phyloP scores from a whole-genome alignment of 78 protist genomes.

The Thecamonas trahens region DNA sequence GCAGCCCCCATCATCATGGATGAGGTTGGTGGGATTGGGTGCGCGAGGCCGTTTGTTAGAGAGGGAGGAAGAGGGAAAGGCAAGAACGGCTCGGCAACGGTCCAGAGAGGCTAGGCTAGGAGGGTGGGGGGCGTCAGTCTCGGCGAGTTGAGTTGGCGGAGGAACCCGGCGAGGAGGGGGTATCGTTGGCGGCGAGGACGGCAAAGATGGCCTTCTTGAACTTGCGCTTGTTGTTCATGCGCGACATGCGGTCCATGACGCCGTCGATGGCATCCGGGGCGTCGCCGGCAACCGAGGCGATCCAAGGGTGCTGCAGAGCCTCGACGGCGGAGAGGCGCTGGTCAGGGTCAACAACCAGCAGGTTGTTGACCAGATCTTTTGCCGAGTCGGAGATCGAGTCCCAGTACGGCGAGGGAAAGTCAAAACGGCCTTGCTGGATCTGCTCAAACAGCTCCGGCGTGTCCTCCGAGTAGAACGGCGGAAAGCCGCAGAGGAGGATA shows the following conservation, averaged over 20 bases:
- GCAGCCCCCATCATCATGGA: too few species aligned
- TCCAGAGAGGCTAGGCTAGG: too few species aligned
- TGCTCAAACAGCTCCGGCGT: slow-evolving; percentile 24
- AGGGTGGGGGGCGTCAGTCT: too few species aligned
- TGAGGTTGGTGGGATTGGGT: too few species aligned
- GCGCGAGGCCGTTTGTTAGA: too few species aligned
- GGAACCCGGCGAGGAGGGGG: too few species aligned
- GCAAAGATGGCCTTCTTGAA: too few species aligned
- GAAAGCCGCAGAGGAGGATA: slow-evolving; percentile 44
- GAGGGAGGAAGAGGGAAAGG: too few species aligned
- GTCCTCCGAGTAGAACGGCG: not conserved
- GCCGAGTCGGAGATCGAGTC: slow-evolving; percentile 27
- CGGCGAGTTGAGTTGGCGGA: too few species aligned
- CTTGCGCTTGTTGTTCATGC: not conserved
- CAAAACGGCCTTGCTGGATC: slow-evolving; percentile 43
- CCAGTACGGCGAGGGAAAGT: slow-evolving; percentile 56
- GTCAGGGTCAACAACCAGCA: slow-evolving; percentile 35
- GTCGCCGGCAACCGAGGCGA: not conserved
- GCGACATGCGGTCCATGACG: not conserved
- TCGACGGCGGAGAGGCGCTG: slow-evolving; percentile 45
- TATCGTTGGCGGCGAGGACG: too few species aligned
- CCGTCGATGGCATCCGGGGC: not conserved
- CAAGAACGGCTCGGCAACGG: too few species aligned
- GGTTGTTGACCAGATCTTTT: slow-evolving; percentile 17
- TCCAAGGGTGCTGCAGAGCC: slow-evolving; percentile 45